phyloP scores from a whole-genome alignment of 805 yeast species.

The Saccharomyces eubayanus region DNA sequence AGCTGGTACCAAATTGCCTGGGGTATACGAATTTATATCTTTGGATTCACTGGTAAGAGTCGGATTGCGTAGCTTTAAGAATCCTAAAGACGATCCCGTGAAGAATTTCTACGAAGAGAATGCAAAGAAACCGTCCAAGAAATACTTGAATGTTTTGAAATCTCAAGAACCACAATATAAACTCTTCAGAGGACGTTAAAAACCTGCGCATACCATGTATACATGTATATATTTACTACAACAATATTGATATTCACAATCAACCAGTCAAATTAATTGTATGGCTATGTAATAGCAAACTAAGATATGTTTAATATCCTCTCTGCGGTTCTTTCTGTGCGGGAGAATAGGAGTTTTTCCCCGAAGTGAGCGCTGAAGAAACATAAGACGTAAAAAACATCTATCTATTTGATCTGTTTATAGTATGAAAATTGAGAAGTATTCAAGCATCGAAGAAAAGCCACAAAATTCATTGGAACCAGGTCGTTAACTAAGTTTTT shows the following conservation, averaged over 20 bases:
- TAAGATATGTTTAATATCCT: not conserved
- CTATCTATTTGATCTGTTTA: not conserved
- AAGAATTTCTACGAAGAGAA: slow-evolving; percentile 49
- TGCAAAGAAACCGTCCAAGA: slow-evolving; percentile 55
- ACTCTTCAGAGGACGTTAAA: slow-evolving; percentile 54
- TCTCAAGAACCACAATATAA: slow-evolving; percentile 45
- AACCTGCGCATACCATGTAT: slow-evolving; percentile 5
- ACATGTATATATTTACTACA: slow-evolving; percentile 3
- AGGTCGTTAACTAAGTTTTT: not conserved
- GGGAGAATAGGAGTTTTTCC: not conserved
- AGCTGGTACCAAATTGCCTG: slow-evolving; percentile 89
- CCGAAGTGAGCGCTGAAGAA: not conserved
- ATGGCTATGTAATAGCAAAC: not conserved
- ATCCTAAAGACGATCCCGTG: slow-evolving; percentile 28
- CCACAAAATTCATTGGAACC: not conserved
- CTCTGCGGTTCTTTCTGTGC: not conserved
- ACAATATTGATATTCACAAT: not conserved
- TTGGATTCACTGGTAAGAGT: slow-evolving; percentile 58
- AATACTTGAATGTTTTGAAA: slow-evolving; percentile 47
- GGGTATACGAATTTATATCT: slow-evolving; percentile 77
- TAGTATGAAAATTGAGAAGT: not conserved
- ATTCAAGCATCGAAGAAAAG: not conserved
- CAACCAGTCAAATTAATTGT: not conserved
- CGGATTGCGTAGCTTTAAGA: slow-evolving; percentile 52
- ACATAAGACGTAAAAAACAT: not conserved